phyloP scores from a whole-genome alignment of 345 rosid genomes.

The Rhizophora apiculata region DNA sequence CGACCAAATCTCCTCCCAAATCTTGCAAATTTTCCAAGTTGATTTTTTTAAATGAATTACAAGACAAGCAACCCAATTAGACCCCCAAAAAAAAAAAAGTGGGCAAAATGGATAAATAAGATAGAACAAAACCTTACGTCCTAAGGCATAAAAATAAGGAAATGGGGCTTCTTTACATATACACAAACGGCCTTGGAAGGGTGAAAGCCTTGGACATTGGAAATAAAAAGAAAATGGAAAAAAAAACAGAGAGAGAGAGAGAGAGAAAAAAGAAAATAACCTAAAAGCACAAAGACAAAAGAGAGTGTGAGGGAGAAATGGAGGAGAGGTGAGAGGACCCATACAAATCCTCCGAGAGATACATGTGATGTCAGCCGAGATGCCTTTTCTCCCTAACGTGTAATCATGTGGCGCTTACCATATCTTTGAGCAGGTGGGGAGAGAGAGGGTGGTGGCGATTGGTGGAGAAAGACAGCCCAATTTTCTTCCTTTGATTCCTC shows the following conservation, averaged over 20 bases:
- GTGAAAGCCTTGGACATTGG: too few relatives aligned
- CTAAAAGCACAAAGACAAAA: neutral
- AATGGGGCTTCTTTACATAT: constrained; percentile 13
- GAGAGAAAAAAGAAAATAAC: neutral
- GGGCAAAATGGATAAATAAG: constrained; percentile 18
- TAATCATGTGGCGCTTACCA: constrained; percentile 46
- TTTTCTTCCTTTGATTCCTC: constrained; percentile 35
- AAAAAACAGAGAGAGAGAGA: too few relatives aligned
- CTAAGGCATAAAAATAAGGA: constrained; percentile 22
- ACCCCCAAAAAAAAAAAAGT: constrained; percentile 5
- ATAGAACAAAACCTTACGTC: constrained; percentile 29
- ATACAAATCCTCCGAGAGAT: constrained; percentile 52
- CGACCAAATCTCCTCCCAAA: constrained; percentile 48
- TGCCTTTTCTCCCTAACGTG: constrained; percentile 24
- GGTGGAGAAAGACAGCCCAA: constrained; percentile 12
- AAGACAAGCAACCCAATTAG: constrained; percentile 40
- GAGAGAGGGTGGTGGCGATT: constrained; percentile 23
- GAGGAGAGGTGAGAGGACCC: constrained; percentile 29
- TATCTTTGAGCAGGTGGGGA: constrained; percentile 42
- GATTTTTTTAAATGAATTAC: constrained; percentile 41
- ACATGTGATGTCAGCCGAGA: constrained; percentile 52
- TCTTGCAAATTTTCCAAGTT: constrained; percentile 38
- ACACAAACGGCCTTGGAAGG: neutral
- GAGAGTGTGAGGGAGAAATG: too few relatives aligned
- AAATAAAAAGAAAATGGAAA: too few relatives aligned